These are phyloP conservation scores for Trypanosoma mega DNA, from an alignment of 208 protist species.

Conservation along the genomic window DNA sequence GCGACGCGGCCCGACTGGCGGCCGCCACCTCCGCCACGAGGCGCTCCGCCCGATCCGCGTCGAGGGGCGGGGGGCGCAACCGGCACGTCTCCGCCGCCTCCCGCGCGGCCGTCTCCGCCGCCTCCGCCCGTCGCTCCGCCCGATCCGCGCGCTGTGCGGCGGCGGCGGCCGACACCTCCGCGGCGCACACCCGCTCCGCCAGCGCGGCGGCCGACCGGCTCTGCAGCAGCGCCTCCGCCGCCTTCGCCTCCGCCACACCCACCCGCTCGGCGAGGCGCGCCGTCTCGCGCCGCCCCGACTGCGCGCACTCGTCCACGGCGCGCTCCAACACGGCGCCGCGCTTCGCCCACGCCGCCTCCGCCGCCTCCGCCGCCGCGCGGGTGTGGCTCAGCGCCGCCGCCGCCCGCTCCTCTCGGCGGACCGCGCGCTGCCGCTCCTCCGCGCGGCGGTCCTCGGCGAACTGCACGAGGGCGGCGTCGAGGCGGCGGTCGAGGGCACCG, in stretches of 20 bases:
- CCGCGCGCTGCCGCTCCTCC: slow-evolving; percentile 52
- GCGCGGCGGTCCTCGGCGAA: slow-evolving; percentile 68
- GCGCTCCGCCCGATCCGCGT: slow-evolving; percentile 67
- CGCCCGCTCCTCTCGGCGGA: slow-evolving; percentile 33
- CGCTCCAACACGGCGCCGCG: neutral
- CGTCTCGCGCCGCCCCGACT: slow-evolving; percentile 25
- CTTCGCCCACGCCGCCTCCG: slow-evolving; percentile 20
- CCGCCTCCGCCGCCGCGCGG: slow-evolving; percentile 34
- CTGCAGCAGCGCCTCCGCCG: neutral
- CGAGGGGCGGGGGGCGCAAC: too few species aligned
- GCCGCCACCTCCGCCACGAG: too few species aligned
- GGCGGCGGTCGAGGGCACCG: slow-evolving; percentile 44
- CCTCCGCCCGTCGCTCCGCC: neutral
- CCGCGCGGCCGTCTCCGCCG: too few species aligned
- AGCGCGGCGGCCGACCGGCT: neutral
- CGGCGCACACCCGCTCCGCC: neutral
- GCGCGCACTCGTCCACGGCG: slow-evolving; percentile 1
- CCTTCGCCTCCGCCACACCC: neutral
- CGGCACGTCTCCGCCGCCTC: neutral
- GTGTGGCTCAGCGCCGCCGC: slow-evolving; percentile 31
- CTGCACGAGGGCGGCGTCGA: slow-evolving; percentile 69
- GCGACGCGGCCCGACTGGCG: slow-evolving; percentile 29
- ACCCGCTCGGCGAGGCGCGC: neutral
- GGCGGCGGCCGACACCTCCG: neutral
- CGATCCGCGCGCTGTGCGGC: neutral